Percentiles rank a stretch among this genome's conserved stretches.
Evolutionary conservation across 2,329 filamentous ascomycete genomes (phyloP).

Genomic region (Penicillium sp.): DNA sequence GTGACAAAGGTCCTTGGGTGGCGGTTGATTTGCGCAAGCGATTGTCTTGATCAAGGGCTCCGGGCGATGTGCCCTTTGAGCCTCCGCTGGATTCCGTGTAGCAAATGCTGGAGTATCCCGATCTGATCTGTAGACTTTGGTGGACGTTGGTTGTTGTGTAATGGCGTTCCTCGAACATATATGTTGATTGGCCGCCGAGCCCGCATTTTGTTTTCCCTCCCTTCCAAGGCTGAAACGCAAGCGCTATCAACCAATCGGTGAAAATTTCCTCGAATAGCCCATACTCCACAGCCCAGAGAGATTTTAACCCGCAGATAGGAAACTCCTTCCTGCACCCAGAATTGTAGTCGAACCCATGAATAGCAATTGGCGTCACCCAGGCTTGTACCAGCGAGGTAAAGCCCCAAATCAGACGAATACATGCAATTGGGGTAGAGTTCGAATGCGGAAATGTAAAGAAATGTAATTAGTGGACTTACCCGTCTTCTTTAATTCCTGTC

Average conservation of each 20-base stretch:
- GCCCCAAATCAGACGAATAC: slow-evolving; percentile 7
- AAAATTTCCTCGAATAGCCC: not conserved
- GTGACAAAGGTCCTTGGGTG: slow-evolving; percentile 33
- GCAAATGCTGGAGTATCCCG: not conserved
- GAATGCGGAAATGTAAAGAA: slow-evolving; percentile 17
- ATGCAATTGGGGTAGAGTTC: slow-evolving; percentile 4
- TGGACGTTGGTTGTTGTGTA: not conserved
- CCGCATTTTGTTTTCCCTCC: not conserved
- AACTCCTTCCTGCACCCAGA: slow-evolving; percentile 8
- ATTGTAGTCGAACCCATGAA: slow-evolving; percentile 11
- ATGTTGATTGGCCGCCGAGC: not conserved
- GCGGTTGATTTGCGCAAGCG: slow-evolving; percentile 17
- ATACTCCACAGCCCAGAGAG: not conserved
- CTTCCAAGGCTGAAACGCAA: not conserved
- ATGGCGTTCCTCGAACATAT: not conserved
- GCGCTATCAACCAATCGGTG: not conserved
- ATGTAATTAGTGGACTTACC: slow-evolving; percentile 62
- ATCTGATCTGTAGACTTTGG: not conserved
- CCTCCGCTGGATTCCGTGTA: not conserved
- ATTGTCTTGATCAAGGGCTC: slow-evolving; percentile 2
- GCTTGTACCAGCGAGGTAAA: slow-evolving; percentile 6
- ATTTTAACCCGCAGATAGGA: not conserved
- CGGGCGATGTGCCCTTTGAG: not conserved
- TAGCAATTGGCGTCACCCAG: slow-evolving; percentile 18
- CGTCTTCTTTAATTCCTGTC: slow-evolving; percentile 75